These are phyloP conservation scores for Pleurotus tuber-regium DNA, from an alignment of 768 basidiomycete genomes.

Conservation along the genomic window DNA sequence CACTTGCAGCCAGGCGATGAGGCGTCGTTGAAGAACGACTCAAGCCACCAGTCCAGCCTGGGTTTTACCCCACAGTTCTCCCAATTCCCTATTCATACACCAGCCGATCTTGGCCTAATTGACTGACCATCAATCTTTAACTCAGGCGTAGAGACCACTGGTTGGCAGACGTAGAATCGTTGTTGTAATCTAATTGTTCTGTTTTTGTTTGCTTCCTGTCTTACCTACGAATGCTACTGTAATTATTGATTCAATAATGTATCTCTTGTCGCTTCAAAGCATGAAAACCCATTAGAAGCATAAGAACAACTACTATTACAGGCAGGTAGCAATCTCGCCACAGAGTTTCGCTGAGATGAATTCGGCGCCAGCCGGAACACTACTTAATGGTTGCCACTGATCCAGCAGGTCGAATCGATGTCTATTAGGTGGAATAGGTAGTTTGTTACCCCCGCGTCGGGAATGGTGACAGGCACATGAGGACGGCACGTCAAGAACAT, in stretches of 20 bases:
- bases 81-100: background rate
- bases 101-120: background rate
- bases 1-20: slow-evolving; percentile 26
- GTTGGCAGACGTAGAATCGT: slow-evolving; percentile 8
- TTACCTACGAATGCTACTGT: background rate
- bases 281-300: too few species aligned
- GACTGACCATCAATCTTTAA: slow-evolving; percentile 7
- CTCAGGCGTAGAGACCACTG: background rate
- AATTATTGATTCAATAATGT: background rate
- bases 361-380: slow-evolving; percentile 1
- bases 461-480: too few species aligned
- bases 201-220: background rate
- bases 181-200: background rate
- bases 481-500: background rate
- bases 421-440: background rate
- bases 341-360: slow-evolving; percentile 9
- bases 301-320: too few species aligned
- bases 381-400: slow-evolving; percentile 4
- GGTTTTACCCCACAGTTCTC: background rate
- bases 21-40: background rate
- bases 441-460: too few species aligned
- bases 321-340: too few species aligned
- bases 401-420: too few species aligned
- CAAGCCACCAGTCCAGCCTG: background rate
- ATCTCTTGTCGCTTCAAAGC: too few species aligned